Conservation (phyloP, 2,329 filamentous ascomycete genomes). For the Fusarium sp. region DNA sequence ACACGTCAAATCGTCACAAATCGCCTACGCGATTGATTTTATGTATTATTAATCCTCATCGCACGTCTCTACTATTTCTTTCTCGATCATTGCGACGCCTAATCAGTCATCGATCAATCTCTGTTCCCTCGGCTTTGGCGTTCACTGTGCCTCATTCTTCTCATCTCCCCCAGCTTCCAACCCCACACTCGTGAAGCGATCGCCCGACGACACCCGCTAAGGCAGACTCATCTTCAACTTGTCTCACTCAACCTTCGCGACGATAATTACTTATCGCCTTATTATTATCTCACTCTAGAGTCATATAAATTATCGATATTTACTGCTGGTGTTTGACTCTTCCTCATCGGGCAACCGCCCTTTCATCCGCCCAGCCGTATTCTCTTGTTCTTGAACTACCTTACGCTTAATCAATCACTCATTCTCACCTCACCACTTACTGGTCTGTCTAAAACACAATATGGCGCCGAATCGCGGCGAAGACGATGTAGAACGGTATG, state of each 20-base stretch:
- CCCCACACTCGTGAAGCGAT: conserved; percentile 34
- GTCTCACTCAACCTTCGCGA: conserved; percentile 2
- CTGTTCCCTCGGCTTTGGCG: conserved; percentile 12
- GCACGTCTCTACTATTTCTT: not conserved
- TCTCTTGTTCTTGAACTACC: conserved; percentile 3
- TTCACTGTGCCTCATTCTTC: conserved; percentile 30
- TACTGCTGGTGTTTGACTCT: not conserved
- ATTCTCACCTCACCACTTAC: conserved; percentile 3
- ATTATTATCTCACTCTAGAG: not conserved
- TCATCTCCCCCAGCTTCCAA: conserved; percentile 33
- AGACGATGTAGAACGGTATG: conserved; percentile 50
- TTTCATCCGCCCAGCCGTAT: conserved; percentile 6
- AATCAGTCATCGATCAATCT: conserved; percentile 3
- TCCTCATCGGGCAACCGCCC: conserved; percentile 16
- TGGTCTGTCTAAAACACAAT: conserved; percentile 20
- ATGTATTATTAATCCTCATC: not conserved
- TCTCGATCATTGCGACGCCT: not conserved
- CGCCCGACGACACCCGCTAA: conserved; percentile 33
- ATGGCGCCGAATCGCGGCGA: conserved; percentile 45
- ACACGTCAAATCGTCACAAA: not conserved
- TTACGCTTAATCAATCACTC: not conserved
- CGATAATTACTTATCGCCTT: conserved; percentile 1
- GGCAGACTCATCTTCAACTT: conserved; percentile 6
- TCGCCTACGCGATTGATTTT: not conserved
- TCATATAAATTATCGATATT: not conserved